Percentiles rank a stretch among this genome's conserved stretches.
phyloP scores from a whole-genome alignment of 306 rosid species.

The Myrica gale region DNA sequence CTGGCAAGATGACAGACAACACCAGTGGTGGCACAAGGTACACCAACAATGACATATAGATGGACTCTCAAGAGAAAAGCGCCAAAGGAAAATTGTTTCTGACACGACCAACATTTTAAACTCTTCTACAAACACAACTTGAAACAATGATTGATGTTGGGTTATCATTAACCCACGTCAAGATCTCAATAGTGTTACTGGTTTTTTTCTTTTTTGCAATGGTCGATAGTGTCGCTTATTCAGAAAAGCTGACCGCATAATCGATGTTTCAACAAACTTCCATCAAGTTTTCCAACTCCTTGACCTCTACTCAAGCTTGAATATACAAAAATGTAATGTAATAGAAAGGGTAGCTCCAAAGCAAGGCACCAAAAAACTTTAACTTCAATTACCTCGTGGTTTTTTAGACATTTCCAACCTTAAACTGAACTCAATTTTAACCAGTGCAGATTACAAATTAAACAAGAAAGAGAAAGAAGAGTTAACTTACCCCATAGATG shows the following conservation, averaged over 20 bases:
- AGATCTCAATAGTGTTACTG: background rate
- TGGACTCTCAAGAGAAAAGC: background rate
- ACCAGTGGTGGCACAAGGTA: background rate
- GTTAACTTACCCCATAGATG: constrained; percentile 91
- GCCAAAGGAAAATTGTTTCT: background rate
- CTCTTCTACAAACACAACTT: background rate
- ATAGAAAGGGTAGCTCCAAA: background rate
- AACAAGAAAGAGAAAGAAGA: constrained; percentile 20
- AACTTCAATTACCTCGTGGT: background rate
- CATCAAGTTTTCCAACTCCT: background rate
- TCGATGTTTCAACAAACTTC: background rate
- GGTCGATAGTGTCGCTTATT: background rate
- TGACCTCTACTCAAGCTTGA: background rate
- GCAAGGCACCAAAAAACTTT: background rate
- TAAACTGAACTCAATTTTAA: background rate
- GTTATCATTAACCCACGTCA: background rate
- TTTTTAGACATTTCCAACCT: background rate
- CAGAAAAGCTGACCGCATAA: background rate
- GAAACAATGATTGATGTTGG: background rate
- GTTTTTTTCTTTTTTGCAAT: too few relatives aligned
- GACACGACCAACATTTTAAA: background rate
- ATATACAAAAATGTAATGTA: background rate
- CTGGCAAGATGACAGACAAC: background rate
- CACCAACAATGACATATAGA: background rate
- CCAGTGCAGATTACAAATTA: constrained; percentile 18